Base-by-base conservation (phyloP, 768 basidiomycete species). In the Auriscalpium vulgare region DNA sequence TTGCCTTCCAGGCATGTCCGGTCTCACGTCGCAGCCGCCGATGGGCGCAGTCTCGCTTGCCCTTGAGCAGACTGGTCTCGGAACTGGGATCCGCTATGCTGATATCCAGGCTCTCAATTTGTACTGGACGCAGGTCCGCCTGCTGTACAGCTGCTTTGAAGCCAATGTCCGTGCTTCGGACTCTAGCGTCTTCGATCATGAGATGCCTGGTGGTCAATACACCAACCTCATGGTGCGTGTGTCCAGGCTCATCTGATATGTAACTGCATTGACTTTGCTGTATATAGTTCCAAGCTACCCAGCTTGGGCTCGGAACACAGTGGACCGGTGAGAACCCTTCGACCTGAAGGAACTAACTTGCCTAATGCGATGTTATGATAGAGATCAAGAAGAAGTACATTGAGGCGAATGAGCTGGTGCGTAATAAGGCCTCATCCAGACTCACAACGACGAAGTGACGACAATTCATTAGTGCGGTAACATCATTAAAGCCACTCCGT, bases 381-480 rank as follows among this genome's bases (percentile, higher is more conserved):
- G 93, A 91, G 67, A 91, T 99, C 75, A 98, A 98, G 78, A 87
- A 88, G 79, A 97, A 95, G 73, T 99, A 99, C 70, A 91, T 97
- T 64, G 91, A 97, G 72, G 97, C 97, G 49, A 99, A 99, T 68
- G 81, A 91, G 51, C 84, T 99, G 56, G 91, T 93, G 66, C 64
- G 83, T 75, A 37, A n/a, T 36, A 48, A 23, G 35, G 35, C 19
- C 57, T 45, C 52, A 53, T 49, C 51, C 53, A 53, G 58, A 46
- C 46, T 54, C 52, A 47, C 51, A 36, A 19, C 45, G 19, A 7
- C 54, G 43, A 45, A 53, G 49, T 53, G 38, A 58, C 36, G 40
- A 43, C 40, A 17, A 14, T 43, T 13, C 40, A 43, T 17, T 62
- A 93, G 86, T 98, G 95, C 69, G 97, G 97, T 47, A 93, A 97